Evolutionary conservation across 495 filamentous ascomycete genomes (phyloP), one percentile per base, ranked within the genome.

Genomic region (Barbatosphaeria neglecta): DNA sequence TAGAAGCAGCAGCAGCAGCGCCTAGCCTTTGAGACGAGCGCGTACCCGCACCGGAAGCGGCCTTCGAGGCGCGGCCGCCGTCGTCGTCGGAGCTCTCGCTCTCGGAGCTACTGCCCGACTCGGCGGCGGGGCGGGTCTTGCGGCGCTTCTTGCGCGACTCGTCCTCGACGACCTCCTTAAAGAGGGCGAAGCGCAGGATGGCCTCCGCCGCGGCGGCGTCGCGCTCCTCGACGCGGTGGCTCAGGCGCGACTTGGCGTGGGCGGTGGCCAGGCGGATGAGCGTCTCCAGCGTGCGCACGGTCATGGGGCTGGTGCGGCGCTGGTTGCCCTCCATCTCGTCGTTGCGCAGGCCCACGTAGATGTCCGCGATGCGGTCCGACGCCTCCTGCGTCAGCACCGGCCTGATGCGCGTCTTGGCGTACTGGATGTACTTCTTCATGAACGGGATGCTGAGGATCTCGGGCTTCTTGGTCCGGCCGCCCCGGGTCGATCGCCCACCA

Each of bases 351-450:
- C 85, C 84, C 22, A 90, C 90, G 65, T 96, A 99, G n/a, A 88
- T 85, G 15, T 84, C 75, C 42, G 90, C 81, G 57, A 97, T 93
- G 53, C 93, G 86, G 54, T 95, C 86, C 33, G 89, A 86, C 9
- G 93, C 92, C 22, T 87, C 89, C 59, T 90, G 90, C 15, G 93
- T 95, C 46, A 99, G 67, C 20, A 93, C 72, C 4, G 92, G 92
- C 78, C 89, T 90, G 55, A 95, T 76, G 60, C 92, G 72, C 22
- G 80, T 82, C 67, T 97, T 97, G 53, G 93, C 90, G 63, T 99
- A 99, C 61, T 99, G 92, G 49, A 99, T 89, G 63, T 96, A 99
- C 66, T 99, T 99, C 73, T 97, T 97, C 67, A 99, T 89, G 69
- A 99, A 99, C 1, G 90, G 89, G 48, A 99, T 95, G 65, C 86